A percentile compares a stretch with the other conserved stretches of the same genome.
Conservation (phyloP, 2,329 filamentous ascomycete species). For the Sarocladium kiliense region DNA sequence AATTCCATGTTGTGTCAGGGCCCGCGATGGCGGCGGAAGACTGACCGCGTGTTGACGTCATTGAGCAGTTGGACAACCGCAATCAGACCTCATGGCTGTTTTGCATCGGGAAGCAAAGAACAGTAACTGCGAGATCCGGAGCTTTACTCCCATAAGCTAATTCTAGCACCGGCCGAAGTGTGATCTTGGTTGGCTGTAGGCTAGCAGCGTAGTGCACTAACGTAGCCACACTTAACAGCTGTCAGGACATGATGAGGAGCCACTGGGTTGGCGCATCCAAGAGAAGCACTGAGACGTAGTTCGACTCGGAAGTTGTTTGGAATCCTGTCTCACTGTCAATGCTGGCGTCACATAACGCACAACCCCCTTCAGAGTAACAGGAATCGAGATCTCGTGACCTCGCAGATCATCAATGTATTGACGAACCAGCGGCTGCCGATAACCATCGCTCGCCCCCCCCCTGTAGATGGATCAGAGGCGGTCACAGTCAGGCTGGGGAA, state of each 20-base stretch:
- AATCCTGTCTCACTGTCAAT: neutral
- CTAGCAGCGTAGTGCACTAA: too few species aligned
- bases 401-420: neutral
- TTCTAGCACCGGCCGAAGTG: neutral
- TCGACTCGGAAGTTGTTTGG: neutral
- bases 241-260: too few species aligned
- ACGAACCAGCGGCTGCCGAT: neutral
- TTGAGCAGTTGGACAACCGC: neutral
- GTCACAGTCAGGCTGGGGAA: neutral
- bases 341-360: neutral
- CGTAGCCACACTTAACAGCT: too few species aligned
- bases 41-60: neutral
- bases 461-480: neutral
- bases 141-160: neutral
- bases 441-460: neutral
- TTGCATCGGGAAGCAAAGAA: neutral
- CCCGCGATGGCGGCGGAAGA: neutral
- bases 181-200: too few species aligned
- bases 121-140: neutral
- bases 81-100: neutral
- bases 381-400: neutral
- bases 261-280: neutral
- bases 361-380: neutral
- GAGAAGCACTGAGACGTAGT: neutral
- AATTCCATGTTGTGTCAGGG: neutral